Base-by-base conservation (phyloP, 208 protist species). In the Crithidia expoeki region DNA sequence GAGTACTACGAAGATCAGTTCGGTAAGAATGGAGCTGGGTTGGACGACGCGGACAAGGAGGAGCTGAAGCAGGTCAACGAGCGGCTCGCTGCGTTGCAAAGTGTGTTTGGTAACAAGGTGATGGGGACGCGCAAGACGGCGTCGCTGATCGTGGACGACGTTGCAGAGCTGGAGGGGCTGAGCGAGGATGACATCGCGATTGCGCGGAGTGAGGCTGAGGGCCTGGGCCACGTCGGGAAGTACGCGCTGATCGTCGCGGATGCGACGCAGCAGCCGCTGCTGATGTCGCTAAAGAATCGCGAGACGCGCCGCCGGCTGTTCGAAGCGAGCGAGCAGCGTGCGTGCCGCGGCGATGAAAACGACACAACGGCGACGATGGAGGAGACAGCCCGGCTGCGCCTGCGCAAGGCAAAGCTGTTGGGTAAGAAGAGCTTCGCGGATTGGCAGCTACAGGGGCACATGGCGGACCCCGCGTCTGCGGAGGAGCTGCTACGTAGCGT, bases 231-330 rank as follows among this genome's bases (percentile, higher is more conserved):
- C 63, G 25, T 63, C 34, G 80, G 82, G 33, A 86, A 76, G 52
- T 85, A 84, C 61, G 76, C 85, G 11, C 53, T 89, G 38, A 51
- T 58, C 17, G 68, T 86, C 33, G 66, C 79, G 44, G 85, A 86
- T 72, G 85, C 84, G 17, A 80, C 75, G 42, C 84, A 86, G 72
- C 81, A 89, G 72, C 80, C 84, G 34, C 49, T 81, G 12, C 73
- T 84, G 19, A 71, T 55, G 21, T 66, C 56, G 14, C 73, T 89
- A 14, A 68, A 49, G 42, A 76, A 74, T 58, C 76, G 66, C 50
- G 74, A 83, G 32, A 81, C 74, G 60, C 84, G 80, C 27, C 74
- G 68, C 12, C 69, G 73, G 27, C 68, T 89, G 53, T 72, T 68
- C 62, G 75, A 82, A 55, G 78, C 74, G 25, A 89, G 81, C 51